Evolutionary conservation across 306 rosid genomes (phyloP).

Genomic region (Corylus heterophylla): DNA sequence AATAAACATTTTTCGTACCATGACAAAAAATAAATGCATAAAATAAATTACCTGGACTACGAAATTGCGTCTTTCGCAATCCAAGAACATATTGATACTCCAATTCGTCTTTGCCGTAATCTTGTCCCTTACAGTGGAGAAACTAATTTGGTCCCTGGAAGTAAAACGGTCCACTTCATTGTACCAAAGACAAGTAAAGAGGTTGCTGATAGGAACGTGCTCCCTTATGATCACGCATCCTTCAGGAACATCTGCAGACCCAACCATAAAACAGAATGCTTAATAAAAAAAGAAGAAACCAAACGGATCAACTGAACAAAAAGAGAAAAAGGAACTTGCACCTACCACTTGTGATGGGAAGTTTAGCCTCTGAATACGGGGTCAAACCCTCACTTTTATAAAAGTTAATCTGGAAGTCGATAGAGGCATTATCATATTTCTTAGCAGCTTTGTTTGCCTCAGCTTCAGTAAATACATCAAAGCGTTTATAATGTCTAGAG

Average conservation of each 20-base stretch:
- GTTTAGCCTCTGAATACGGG: slow-evolving; percentile 82
- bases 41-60: slow-evolving; percentile 69
- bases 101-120: slow-evolving; percentile 60
- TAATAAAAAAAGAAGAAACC: background rate
- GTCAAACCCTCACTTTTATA: slow-evolving; percentile 86
- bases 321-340: slow-evolving; percentile 19
- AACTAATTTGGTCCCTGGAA: slow-evolving; percentile 92
- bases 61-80: slow-evolving; percentile 91
- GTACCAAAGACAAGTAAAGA: slow-evolving; percentile 94
- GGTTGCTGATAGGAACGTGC: slow-evolving; percentile 91
- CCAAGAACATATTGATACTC: slow-evolving; percentile 77
- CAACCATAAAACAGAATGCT: slow-evolving; percentile 34
- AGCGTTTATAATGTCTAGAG: slow-evolving; percentile 92
- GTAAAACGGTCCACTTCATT: slow-evolving; percentile 98
- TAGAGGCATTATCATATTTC: slow-evolving; percentile 82
- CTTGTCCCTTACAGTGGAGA: slow-evolving; percentile 78
- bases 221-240: slow-evolving; percentile 87
- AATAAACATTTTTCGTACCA: background rate
- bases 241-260: slow-evolving; percentile 92
- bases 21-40: slow-evolving; percentile 8
- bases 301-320: slow-evolving; percentile 15
- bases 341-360: slow-evolving; percentile 93
- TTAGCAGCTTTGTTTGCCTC: slow-evolving; percentile 97
- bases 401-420: slow-evolving; percentile 83
- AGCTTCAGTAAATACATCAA: slow-evolving; percentile 88